These are phyloP conservation scores for Phytopythium mirpurense DNA, from an alignment of 352 stramenopile genomes.

Conservation along the genomic window DNA sequence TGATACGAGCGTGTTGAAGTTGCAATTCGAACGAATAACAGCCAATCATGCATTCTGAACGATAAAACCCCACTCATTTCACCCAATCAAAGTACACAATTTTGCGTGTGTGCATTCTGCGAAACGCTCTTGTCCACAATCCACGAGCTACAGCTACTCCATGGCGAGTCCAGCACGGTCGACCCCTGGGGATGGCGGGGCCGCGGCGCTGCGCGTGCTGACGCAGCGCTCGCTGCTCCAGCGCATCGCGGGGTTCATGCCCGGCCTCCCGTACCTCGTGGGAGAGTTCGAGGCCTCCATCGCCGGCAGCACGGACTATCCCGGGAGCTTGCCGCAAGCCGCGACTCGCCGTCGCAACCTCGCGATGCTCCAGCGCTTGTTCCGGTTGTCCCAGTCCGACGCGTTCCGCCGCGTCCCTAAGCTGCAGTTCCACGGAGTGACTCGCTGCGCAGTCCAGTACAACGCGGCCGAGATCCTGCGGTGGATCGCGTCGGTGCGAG, in stretches of 20 bases:
- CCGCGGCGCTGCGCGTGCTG: conserved; percentile 16
- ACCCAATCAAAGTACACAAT: not conserved
- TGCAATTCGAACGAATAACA: not conserved
- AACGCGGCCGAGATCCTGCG: conserved; percentile 19
- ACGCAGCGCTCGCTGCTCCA: conserved; percentile 14
- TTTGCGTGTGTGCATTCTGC: too few relatives aligned
- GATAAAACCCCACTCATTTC: not conserved
- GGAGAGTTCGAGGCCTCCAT: conserved; percentile 17
- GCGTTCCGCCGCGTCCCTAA: conserved; percentile 10
- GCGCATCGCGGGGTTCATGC: conserved; percentile 21
- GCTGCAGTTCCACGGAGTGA: conserved; percentile 20
- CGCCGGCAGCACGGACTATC: conserved; percentile 11
- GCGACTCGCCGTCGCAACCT: conserved; percentile 19
- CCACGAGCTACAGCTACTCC: too few relatives aligned
- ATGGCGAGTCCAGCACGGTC: too few relatives aligned
- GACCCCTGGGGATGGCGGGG: not conserved
- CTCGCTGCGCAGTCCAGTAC: conserved; percentile 21
- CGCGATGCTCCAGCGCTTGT: conserved; percentile 14
- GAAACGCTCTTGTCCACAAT: too few relatives aligned
- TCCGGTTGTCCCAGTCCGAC: conserved; percentile 6
- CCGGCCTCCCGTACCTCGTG: conserved; percentile 16
- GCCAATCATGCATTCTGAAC: not conserved
- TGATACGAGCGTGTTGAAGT: too few relatives aligned
- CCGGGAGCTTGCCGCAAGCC: conserved; percentile 20
- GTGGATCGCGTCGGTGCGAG: conserved; percentile 13